phyloP scores from a whole-genome alignment of 2,329 filamentous ascomycete genomes.

The Volutella citrinella region DNA sequence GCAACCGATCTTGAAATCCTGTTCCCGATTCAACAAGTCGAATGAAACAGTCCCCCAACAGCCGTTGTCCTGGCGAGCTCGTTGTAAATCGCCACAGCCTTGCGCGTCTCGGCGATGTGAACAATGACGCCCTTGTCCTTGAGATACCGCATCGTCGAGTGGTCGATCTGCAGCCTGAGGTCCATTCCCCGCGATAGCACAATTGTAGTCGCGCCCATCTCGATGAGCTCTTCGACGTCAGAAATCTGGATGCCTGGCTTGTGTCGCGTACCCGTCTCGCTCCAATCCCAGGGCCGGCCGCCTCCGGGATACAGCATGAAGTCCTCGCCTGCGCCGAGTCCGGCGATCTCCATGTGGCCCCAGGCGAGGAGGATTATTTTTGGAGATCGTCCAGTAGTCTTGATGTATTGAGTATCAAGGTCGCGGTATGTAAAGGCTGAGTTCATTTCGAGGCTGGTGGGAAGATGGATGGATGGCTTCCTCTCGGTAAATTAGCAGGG shows the following conservation, averaged over 20 bases:
- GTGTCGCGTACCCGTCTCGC: slow-evolving; percentile 9
- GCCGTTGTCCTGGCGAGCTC: slow-evolving; percentile 1
- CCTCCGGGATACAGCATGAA: slow-evolving; percentile 12
- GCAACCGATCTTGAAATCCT: no score
- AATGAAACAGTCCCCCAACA: slow-evolving; percentile 8
- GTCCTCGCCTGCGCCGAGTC: slow-evolving; percentile 6
- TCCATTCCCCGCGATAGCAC: slow-evolving; percentile 11
- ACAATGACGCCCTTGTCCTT: slow-evolving; percentile 5
- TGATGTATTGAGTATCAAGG: no score
- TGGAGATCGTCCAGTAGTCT: slow-evolving; percentile 3
- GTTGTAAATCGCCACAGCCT: slow-evolving; percentile 8
- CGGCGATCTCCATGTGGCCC: slow-evolving; percentile 6
- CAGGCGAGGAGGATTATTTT: slow-evolving; percentile 4
- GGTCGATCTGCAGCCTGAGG: slow-evolving; percentile 6
- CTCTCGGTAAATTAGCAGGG: no score
- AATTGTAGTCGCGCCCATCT: slow-evolving; percentile 6
- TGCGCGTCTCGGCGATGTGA: slow-evolving; percentile 4
- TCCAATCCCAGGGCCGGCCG: slow-evolving; percentile 10
- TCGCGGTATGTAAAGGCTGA: no score
- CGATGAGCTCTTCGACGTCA: slow-evolving; percentile 10
- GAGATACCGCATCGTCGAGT: slow-evolving; percentile 4
- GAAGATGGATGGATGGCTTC: no score
- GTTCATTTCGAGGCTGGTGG: no score
- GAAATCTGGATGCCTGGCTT: slow-evolving; percentile 6
- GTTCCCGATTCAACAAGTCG: slow-evolving; percentile 6